Percentiles rank a stretch among this genome's conserved stretches.
phyloP scores from a whole-genome alignment of 768 basidiomycete species.

The Suillus placidus region DNA sequence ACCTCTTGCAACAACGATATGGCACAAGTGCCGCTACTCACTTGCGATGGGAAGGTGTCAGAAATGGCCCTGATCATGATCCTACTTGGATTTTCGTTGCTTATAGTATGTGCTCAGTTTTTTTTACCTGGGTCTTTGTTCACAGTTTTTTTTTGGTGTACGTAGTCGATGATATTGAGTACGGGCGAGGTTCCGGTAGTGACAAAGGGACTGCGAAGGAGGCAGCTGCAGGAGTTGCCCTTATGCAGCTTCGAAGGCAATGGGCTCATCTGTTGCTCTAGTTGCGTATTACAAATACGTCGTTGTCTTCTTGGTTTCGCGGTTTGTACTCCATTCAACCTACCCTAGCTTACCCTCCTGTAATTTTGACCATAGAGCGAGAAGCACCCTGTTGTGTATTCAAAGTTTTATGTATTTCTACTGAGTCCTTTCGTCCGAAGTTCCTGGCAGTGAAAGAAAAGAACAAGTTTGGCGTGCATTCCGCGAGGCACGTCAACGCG shows the following conservation, averaged over 20 bases:
- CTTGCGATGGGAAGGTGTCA: constrained; percentile 30
- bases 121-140: neutral
- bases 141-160: constrained; percentile 1
- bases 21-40: constrained; percentile 28
- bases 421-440: neutral
- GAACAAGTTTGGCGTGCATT: neutral
- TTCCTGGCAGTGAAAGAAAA: neutral
- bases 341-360: neutral
- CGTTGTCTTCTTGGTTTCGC: neutral
- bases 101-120: constrained; percentile 23
- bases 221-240: constrained; percentile 29
- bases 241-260: constrained; percentile 25
- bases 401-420: neutral
- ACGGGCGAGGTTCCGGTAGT: constrained; percentile 29
- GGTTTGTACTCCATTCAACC: neutral
- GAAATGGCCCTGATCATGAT: constrained; percentile 26
- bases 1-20: constrained; percentile 35
- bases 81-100: constrained; percentile 28
- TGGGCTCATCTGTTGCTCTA: constrained; percentile 12
- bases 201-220: constrained; percentile 35
- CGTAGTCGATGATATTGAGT: constrained; percentile 30
- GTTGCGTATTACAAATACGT: neutral
- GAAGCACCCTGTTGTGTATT: neutral
- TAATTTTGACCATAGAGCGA: neutral
- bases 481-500: too few species aligned